phyloP scores from a whole-genome alignment of 208 protist genomes.

The Trypanosoma conorhini region DNA sequence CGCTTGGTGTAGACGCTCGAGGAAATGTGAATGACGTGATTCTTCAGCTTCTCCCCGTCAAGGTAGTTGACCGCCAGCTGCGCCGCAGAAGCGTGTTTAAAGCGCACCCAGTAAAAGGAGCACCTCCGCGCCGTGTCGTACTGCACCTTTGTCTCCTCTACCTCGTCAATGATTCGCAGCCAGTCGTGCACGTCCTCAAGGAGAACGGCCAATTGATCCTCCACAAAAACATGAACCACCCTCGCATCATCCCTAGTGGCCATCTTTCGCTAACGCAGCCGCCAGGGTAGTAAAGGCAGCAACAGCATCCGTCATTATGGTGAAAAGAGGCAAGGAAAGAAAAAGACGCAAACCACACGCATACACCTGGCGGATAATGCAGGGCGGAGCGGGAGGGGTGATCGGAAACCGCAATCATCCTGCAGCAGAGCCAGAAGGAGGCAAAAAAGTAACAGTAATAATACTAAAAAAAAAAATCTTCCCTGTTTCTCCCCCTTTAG shows the following conservation, averaged over 20 bases:
- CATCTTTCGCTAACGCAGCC: slow-evolving; percentile 1
- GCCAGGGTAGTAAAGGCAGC: background rate
- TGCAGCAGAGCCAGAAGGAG: too few relatives aligned
- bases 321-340: background rate
- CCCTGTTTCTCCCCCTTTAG: too few relatives aligned
- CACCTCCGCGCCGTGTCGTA: slow-evolving; percentile 50
- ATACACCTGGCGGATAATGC: too few relatives aligned
- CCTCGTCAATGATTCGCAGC: slow-evolving; percentile 60
- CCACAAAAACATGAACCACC: slow-evolving; percentile 66
- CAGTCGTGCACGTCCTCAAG: slow-evolving; percentile 74
- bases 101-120: slow-evolving; percentile 63
- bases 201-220: slow-evolving; percentile 34
- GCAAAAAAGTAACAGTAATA: slow-evolving; percentile 4
- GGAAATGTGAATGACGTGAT: slow-evolving; percentile 51
- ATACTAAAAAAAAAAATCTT: background rate
- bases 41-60: slow-evolving; percentile 62
- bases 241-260: slow-evolving; percentile 30
- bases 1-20: slow-evolving; percentile 46
- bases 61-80: slow-evolving; percentile 68
- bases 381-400: too few relatives aligned
- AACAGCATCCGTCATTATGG: background rate
- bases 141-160: slow-evolving; percentile 75
- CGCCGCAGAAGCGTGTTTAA: slow-evolving; percentile 41
- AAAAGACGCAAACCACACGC: background rate
- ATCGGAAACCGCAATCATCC: too few relatives aligned